Percentiles rank a stretch among this genome's conserved stretches.
Evolutionary conservation across 495 filamentous ascomycete genomes (phyloP).

Genomic region (Trichocladium antarcticum): DNA sequence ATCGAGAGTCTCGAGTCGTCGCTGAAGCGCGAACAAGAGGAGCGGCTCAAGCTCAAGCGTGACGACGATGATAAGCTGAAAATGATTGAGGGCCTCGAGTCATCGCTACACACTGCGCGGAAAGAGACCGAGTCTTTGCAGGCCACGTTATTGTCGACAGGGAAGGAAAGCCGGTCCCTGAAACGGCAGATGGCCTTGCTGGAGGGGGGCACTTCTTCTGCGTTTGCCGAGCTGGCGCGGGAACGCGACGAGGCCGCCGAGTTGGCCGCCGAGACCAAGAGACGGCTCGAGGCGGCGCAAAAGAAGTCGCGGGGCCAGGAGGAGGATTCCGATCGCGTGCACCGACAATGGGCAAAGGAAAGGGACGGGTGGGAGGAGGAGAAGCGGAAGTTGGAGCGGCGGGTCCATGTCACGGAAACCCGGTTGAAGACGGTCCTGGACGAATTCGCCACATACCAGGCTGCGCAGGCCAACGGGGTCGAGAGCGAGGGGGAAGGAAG

Average conservation of each 20-base stretch:
- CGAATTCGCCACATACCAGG: constrained; percentile 69
- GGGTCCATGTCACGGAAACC: constrained; percentile 75
- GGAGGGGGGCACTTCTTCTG: constrained; percentile 77
- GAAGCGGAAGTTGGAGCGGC: constrained; percentile 67
- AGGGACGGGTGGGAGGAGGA: constrained; percentile 73
- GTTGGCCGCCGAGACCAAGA: constrained; percentile 58
- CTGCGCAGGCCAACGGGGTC: constrained; percentile 37
- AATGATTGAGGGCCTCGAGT: constrained; percentile 67
- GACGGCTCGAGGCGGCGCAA: constrained; percentile 65
- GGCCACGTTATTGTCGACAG: constrained; percentile 46
- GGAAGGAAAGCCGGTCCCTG: constrained; percentile 65
- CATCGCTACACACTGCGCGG: constrained; percentile 54
- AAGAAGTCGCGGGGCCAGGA: constrained; percentile 71
- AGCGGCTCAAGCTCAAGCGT: constrained; percentile 52
- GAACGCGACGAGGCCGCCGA: constrained; percentile 82
- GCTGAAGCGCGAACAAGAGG: constrained; percentile 77
- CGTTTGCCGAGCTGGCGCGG: constrained; percentile 65
- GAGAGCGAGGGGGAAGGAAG: constrained; percentile 46
- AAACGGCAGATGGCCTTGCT: constrained; percentile 76
- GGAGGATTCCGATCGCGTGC: constrained; percentile 66
- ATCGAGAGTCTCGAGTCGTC: constrained; percentile 75
- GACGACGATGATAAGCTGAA: too few relatives aligned
- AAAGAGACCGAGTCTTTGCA: constrained; percentile 63
- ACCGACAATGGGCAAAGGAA: constrained; percentile 68
- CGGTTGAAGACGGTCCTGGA: constrained; percentile 72